These are phyloP conservation scores for Raffaelea albimanens DNA, from an alignment of 2,329 filamentous ascomycete species.

Conservation along the genomic window DNA sequence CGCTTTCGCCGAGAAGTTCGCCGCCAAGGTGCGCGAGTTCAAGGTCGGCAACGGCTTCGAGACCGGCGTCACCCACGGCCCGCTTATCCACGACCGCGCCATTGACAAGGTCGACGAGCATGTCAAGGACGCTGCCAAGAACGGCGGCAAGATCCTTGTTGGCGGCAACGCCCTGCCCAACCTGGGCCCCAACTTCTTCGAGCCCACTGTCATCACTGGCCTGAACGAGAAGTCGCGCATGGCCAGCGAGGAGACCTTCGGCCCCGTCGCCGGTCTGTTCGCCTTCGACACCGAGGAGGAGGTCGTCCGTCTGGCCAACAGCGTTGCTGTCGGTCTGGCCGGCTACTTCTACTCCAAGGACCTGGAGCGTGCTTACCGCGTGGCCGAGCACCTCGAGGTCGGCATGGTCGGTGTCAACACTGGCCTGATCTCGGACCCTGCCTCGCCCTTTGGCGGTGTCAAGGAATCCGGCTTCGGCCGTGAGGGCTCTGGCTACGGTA, in stretches of 20 bases:
- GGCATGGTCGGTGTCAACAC: slow-evolving; percentile 86
- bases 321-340: slow-evolving; percentile 75
- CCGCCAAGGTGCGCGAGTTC: slow-evolving; percentile 64
- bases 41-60: slow-evolving; percentile 68
- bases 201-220: slow-evolving; percentile 79
- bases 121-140: slow-evolving; percentile 66
- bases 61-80: slow-evolving; percentile 65
- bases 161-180: slow-evolving; percentile 68
- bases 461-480: slow-evolving; percentile 75
- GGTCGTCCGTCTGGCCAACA: slow-evolving; percentile 75
- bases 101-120: slow-evolving; percentile 70
- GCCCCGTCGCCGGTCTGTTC: slow-evolving; percentile 85
- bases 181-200: slow-evolving; percentile 77
- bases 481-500: slow-evolving; percentile 69
- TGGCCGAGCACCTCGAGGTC: slow-evolving; percentile 65
- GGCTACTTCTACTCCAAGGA: slow-evolving; percentile 83
- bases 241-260: slow-evolving; percentile 86
- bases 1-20: slow-evolving; percentile 57
- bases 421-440: slow-evolving; percentile 51
- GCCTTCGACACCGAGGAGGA: slow-evolving; percentile 82
- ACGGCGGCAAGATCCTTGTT: slow-evolving; percentile 65
- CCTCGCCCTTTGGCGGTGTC: slow-evolving; percentile 64
- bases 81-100: slow-evolving; percentile 77
- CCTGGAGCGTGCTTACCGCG: slow-evolving; percentile 47
- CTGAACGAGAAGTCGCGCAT: slow-evolving; percentile 83